Percentiles rank a stretch among this genome's conserved stretches.
Evolutionary conservation across 2,329 filamentous ascomycete genomes (phyloP).

Genomic region (Beauveria sp.): DNA sequence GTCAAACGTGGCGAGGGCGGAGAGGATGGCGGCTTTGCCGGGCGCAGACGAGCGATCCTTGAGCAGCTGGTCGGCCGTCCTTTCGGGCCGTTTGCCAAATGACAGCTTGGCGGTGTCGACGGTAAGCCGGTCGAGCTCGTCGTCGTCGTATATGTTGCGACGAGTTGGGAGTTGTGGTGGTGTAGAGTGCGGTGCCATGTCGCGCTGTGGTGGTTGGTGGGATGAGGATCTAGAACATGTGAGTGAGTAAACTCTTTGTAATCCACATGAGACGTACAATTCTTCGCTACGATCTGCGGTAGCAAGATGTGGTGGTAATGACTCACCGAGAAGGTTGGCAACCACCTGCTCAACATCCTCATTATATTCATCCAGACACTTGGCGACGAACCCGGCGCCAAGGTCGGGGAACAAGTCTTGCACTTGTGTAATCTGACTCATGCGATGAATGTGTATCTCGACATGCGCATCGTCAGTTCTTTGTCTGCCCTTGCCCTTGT

Average conservation of each 20-base stretch:
- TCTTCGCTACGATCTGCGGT: slow-evolving; percentile 56
- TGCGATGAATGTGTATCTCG: slow-evolving; percentile 66
- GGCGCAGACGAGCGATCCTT: slow-evolving; percentile 56
- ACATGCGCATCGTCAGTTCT: slow-evolving; percentile 29
- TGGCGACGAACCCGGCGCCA: slow-evolving; percentile 73
- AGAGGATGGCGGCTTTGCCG: slow-evolving; percentile 79
- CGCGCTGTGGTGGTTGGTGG: slow-evolving; percentile 17
- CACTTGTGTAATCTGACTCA: slow-evolving; percentile 82
- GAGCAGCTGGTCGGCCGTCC: slow-evolving; percentile 66
- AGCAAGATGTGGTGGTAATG: slow-evolving; percentile 61
- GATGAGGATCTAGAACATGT: slow-evolving; percentile 21
- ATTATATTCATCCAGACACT: slow-evolving; percentile 69
- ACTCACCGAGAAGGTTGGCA: slow-evolving; percentile 71
- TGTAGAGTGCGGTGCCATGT: slow-evolving; percentile 53
- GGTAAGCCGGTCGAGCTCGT: slow-evolving; percentile 67
- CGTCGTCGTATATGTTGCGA: slow-evolving; percentile 71
- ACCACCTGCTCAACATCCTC: slow-evolving; percentile 75
- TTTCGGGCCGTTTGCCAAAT: slow-evolving; percentile 62
- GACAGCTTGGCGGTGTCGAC: slow-evolving; percentile 63
- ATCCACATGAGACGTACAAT: slow-evolving; percentile 37
- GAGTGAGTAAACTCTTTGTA: not conserved
- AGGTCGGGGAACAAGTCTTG: slow-evolving; percentile 89
- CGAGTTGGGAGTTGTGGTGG: slow-evolving; percentile 50
- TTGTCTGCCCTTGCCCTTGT: slow-evolving; percentile 57
- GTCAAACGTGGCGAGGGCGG: slow-evolving; percentile 83